These are phyloP conservation scores for Candida parachauliodes DNA, from an alignment of 805 yeast genomes.

Conservation along the genomic window DNA sequence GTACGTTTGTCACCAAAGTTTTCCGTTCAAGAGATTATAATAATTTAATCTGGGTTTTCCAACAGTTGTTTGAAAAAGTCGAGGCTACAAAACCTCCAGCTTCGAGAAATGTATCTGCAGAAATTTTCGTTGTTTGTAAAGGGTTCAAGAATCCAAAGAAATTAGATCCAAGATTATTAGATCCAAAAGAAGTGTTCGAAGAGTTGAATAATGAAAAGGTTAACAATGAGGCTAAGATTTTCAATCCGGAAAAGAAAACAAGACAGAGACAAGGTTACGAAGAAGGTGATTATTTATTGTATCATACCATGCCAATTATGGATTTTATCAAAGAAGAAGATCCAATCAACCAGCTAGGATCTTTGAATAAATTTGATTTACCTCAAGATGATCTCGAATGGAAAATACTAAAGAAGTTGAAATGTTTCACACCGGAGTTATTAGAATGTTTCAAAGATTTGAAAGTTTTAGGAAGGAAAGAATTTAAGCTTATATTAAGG, in stretches of 20 bases:
- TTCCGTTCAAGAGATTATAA: constrained; percentile 99
- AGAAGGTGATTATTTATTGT: constrained; percentile 77
- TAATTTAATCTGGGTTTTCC: constrained; percentile 95
- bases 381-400: constrained; percentile 61
- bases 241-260: constrained; percentile 87
- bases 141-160: constrained; percentile 96
- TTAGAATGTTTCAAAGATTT: constrained; percentile 84
- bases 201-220: constrained; percentile 69
- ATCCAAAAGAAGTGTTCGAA: constrained; percentile 91
- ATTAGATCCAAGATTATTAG: constrained; percentile 87
- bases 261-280: constrained; percentile 96
- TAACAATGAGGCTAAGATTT: constrained; percentile 85
- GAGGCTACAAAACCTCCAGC: constrained; percentile 99
- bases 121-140: constrained; percentile 94
- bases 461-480: constrained; percentile 91
- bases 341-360: constrained; percentile 80
- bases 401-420: constrained; percentile 66
- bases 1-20: constrained; percentile 93
- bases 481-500: constrained; percentile 76
- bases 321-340: constrained; percentile 82
- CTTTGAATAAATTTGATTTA: constrained; percentile 62
- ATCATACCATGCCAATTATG: constrained; percentile 67
- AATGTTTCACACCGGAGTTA: constrained; percentile 75
- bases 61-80: constrained; percentile 91
- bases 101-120: constrained; percentile 98